Base-by-base conservation (phyloP, 345 rosid genomes). In the Lepidium sativum region DNA sequence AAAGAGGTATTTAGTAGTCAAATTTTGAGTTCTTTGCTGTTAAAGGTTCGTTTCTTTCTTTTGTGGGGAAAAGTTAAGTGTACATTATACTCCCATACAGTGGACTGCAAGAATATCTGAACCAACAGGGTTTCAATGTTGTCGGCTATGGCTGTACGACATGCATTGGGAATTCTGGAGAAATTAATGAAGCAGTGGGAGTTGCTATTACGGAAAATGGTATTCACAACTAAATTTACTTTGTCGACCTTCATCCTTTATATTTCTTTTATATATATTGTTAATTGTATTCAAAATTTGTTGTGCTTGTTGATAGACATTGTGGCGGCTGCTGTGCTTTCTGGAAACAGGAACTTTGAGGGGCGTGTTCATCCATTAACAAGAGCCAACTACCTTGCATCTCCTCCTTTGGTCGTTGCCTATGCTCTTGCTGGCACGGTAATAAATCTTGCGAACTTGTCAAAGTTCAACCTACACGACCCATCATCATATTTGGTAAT, bases 381-480 rank as follows among this genome's bases (percentile, higher is more conserved):
- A 34, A 85, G 99, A 80, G 99, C 99, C 17, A 94, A 94, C 81
- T 94, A 88, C 74, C 99, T 94, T 65, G 99, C 99, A 74, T 94
- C 99, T 13, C 99, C 99, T 47, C 99, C 97, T 43, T 70, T 94
- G 62, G 99, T 94, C 57, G 97, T 94, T 58, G 99, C 96, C 50
- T 94, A 94, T 84, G 97, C 99, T 56, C 92, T 94, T 65, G 96
- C 99, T 78, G 97, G 97, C 80, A 94, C 97, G 77, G 99, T 94
- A 74, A 20, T 13, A 51, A 49, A 25, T 37, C 27, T 10, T 0
- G 6, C 5, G 10, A 49, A 9, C 8, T 23, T 3, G 33, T 37
- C 45, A 38, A 20, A 37, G 60, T 34, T 62, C 6, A 49, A 35
- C n/a, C 5, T 21, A 35, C 8, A 45, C 10, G 50, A 34, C n/a